Base-by-base conservation (phyloP, 371 early-diverging fungal species). In the Saksenaea oblongispora region DNA sequence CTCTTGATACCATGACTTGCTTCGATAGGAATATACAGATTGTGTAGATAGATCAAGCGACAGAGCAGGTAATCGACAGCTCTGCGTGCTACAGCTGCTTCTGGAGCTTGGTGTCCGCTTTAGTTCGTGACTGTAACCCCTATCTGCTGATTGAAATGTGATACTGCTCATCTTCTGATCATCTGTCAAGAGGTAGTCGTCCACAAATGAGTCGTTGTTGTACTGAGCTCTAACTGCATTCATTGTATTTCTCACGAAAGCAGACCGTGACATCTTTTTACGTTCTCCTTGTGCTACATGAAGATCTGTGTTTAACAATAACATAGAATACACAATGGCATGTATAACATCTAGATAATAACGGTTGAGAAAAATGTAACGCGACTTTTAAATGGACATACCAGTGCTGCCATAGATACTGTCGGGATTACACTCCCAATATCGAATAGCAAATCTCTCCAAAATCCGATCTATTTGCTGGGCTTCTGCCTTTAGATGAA, bases 281-380 rank as follows among this genome's bases (percentile, higher is more conserved):
- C 84, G 85, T 26, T 84, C 86, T 17, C 82, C 82, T 64, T 89
- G 88, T n/a, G 93, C 94, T 44, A 92, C 85, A 64, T 95, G 93
- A 18, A 96, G 80, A 73, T 97, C 98, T 11, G 98, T 97, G 70
- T 97, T 97, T 18, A 97, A 84, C 54, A 97, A 69, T 60, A 97
- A 72, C 3, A 95, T 54, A 8, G 95, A 95, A 72, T 93, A 96
- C 0, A 91, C 84, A 59, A 95, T 85, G 7, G 91, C 92, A 66
- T 97, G 92, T 1, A 94, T 92, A n/a, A 91, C 88, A 64, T 90
- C 90, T 71, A 63, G 15, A 41, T 66, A 44, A 36, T 9, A 34
- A 14, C n/a, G 1, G 41, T 54, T 34, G 42, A 59, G 34, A 28
- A 54, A 34, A 22, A 54, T 11, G 34, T 24, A 42, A 31, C 24